Percentiles rank a stretch among this genome's conserved stretches.
These are phyloP conservation scores for Cutaneotrichosporon spelunceum DNA, from an alignment of 1,284 basidiomycete species.

Conservation along the genomic window DNA sequence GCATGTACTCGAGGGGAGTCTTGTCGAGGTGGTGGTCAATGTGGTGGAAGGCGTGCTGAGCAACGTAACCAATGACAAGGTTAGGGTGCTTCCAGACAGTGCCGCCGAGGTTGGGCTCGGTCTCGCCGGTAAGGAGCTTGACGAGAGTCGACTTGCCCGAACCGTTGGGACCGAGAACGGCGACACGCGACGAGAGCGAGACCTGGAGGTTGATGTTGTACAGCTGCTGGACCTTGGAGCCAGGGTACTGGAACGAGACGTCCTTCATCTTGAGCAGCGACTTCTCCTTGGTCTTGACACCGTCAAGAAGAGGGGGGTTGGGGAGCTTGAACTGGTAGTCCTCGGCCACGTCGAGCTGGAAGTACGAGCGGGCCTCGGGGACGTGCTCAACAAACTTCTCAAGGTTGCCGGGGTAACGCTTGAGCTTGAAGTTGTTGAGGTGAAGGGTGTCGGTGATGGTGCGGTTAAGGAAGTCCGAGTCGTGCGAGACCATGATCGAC, in stretches of 20 bases:
- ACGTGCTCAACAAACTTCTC: conserved; percentile 91
- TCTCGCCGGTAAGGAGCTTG: conserved; percentile 96
- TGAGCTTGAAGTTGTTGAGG: conserved; percentile 98
- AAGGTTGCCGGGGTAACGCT: conserved; percentile 95
- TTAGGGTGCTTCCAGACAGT: conserved; percentile 99
- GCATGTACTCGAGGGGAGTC: conserved; percentile 96
- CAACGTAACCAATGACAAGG: conserved; percentile 97
- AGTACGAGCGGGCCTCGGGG: conserved; percentile 97
- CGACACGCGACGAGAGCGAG: conserved; percentile 94
- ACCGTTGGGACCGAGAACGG: conserved; percentile 93
- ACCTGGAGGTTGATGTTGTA: conserved; percentile 94
- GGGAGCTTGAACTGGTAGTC: conserved; percentile 97
- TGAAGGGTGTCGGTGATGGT: conserved; percentile 98
- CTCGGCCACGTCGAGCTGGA: conserved; percentile 87
- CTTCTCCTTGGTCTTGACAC: conserved; percentile 99
- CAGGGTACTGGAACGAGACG: conserved; percentile 95
- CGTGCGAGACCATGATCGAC: conserved; percentile 98
- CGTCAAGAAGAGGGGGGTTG: conserved; percentile 90
- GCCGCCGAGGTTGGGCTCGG: conserved; percentile 92
- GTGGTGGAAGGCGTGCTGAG: conserved; percentile 98
- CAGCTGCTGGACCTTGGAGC: conserved; percentile 78
- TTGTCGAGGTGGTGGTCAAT: conserved; percentile 97
- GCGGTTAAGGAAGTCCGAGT: conserved; percentile 98
- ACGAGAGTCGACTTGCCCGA: conserved; percentile 98
- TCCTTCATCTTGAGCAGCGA: conserved; percentile 94